Conservation (phyloP, 2,329 filamentous ascomycete species). For the Hysterium pulicare region DNA sequence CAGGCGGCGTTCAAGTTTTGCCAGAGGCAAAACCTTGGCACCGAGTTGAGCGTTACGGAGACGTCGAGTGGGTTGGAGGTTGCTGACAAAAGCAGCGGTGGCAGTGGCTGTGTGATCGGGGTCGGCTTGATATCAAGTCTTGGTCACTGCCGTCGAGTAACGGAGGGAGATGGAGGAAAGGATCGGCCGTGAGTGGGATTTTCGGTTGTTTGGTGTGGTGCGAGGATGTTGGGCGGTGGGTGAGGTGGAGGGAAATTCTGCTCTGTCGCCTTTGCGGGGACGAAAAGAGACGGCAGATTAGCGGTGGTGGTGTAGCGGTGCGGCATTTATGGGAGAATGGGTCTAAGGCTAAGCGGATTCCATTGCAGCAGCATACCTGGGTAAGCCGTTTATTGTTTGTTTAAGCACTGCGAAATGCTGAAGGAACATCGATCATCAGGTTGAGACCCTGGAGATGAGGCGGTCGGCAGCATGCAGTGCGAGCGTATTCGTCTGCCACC, state of each 20-base stretch:
- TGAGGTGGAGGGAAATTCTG: not conserved
- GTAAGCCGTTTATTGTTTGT: no score
- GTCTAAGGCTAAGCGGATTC: not conserved
- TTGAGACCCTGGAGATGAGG: no score
- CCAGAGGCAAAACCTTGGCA: slow-evolving; percentile 3
- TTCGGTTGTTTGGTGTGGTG: not conserved
- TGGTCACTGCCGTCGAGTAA: no score
- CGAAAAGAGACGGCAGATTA: not conserved
- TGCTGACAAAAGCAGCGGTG: slow-evolving; percentile 2
- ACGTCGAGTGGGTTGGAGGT: not conserved
- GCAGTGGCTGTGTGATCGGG: not conserved
- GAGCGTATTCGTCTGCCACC: no score
- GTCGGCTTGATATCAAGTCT: no score
- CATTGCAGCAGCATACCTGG: not conserved
- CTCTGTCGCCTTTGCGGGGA: not conserved
- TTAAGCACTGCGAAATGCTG: no score
- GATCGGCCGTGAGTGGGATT: no score
- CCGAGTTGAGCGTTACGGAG: not conserved
- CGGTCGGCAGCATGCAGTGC: no score
- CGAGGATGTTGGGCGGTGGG: not conserved
- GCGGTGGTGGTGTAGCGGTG: not conserved
- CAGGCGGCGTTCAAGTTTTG: slow-evolving; percentile 2
- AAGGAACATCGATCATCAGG: no score
- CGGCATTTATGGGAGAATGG: not conserved
- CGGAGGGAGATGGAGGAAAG: no score